These are phyloP conservation scores for Nothophaeocryptopus gaeumannii DNA, from an alignment of 2,329 filamentous ascomycete species.

Conservation along the genomic window DNA sequence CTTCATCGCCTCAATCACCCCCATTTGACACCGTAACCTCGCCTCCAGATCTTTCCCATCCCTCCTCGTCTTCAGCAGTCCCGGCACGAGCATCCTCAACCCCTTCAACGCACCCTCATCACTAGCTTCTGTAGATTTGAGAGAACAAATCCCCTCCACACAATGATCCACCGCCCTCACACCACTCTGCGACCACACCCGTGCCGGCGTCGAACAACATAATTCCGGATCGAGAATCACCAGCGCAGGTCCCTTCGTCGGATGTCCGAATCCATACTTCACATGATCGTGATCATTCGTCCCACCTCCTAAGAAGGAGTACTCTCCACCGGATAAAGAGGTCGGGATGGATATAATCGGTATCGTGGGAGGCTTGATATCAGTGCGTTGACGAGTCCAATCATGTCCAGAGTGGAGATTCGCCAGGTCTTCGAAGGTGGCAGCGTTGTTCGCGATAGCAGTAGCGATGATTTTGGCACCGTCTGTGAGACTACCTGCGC, in stretches of 20 bases:
- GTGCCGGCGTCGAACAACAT: slow-evolving; percentile 49
- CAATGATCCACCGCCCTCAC: slow-evolving; percentile 58
- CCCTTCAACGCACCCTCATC: slow-evolving; percentile 41
- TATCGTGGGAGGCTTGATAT: slow-evolving; percentile 9
- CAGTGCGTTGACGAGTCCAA: slow-evolving; percentile 6
- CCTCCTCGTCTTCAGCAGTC: slow-evolving; percentile 41
- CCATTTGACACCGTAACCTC: slow-evolving; percentile 49
- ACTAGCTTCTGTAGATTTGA: slow-evolving; percentile 34
- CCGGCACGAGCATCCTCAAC: slow-evolving; percentile 43
- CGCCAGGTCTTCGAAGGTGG: slow-evolving; percentile 9
- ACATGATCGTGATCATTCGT: slow-evolving; percentile 28
- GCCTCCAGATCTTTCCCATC: slow-evolving; percentile 42
- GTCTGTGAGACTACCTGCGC: slow-evolving; percentile 56
- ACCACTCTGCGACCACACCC: slow-evolving; percentile 58
- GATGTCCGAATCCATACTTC: slow-evolving; percentile 27
- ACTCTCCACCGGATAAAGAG: slow-evolving; percentile 30
- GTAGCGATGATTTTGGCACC: slow-evolving; percentile 54
- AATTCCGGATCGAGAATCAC: slow-evolving; percentile 58
- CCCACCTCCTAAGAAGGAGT: slow-evolving; percentile 40
- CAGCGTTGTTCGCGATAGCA: slow-evolving; percentile 15
- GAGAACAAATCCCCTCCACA: slow-evolving; percentile 54
- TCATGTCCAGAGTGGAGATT: slow-evolving; percentile 12
- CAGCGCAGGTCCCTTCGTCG: slow-evolving; percentile 43
- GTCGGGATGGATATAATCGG: slow-evolving; percentile 24
- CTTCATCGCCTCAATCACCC: slow-evolving; percentile 54